Evolutionary conservation across 805 yeast species (phyloP).

Genomic region (Metschnikowia shivogae): DNA sequence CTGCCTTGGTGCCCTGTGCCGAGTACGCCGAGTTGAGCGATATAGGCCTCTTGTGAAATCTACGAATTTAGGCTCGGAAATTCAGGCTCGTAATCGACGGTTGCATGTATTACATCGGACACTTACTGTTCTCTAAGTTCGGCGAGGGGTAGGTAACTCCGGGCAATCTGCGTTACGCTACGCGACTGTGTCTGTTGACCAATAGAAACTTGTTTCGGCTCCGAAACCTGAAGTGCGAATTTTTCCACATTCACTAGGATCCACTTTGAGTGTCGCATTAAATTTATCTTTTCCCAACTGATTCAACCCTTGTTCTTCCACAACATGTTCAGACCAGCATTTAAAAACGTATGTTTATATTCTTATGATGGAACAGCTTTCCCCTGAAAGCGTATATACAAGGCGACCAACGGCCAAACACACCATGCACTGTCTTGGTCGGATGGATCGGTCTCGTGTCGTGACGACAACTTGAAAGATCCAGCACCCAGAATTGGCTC

Average conservation of each 20-base stretch:
- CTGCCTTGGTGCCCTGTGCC: too few relatives aligned
- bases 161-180: conserved; percentile 3
- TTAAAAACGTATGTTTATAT: conserved; percentile 17
- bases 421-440: too few relatives aligned
- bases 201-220: conserved; percentile 16
- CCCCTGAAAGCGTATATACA: too few relatives aligned
- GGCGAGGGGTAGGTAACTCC: conserved; percentile 4
- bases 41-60: background rate
- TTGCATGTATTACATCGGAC: too few relatives aligned
- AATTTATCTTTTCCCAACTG: conserved; percentile 6
- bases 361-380: background rate
- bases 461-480: too few relatives aligned
- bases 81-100: too few relatives aligned
- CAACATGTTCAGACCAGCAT: conserved; percentile 19
- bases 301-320: conserved; percentile 8
- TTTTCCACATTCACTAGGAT: conserved; percentile 12
- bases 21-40: too few relatives aligned
- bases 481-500: too few relatives aligned
- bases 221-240: conserved; percentile 17
- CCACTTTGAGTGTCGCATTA: conserved; percentile 4
- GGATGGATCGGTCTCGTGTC: too few relatives aligned
- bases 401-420: too few relatives aligned
- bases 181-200: conserved; percentile 9
- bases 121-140: background rate
- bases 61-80: background rate